A percentile compares a stretch with the other conserved stretches of the same genome.
Conservation (phyloP, 75 land plant genomes). For the Selaginella tamariscina region DNA sequence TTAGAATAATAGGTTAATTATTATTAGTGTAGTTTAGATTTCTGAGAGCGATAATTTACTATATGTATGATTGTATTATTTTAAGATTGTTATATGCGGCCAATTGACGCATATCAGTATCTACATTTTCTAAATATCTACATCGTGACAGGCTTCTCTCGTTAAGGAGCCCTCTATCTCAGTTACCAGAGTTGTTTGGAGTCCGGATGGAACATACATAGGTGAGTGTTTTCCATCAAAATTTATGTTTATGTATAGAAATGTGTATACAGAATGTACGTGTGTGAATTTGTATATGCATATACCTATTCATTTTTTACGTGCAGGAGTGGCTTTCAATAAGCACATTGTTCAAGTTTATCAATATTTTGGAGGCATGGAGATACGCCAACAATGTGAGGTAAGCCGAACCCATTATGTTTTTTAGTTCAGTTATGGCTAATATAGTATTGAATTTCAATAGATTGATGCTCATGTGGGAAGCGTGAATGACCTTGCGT, state of each 20-base stretch:
- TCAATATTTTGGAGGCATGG: constrained; percentile 42
- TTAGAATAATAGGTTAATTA: neutral
- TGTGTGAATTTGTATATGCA: constrained; percentile 1
- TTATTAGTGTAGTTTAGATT: constrained; percentile 2
- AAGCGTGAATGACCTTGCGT: constrained; percentile 7
- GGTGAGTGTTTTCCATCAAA: constrained; percentile 30
- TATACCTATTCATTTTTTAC: neutral
- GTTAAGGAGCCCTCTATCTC: constrained; percentile 50
- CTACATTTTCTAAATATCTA: no score
- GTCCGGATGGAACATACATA: constrained; percentile 62
- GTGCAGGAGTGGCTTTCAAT: constrained; percentile 64
- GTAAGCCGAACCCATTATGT: constrained; percentile 21
- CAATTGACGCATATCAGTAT: no score
- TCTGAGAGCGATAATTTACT: neutral
- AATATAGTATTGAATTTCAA: neutral
- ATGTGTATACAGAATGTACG: constrained; percentile 5
- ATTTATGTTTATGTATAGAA: neutral
- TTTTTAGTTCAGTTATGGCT: neutral
- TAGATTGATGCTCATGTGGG: constrained; percentile 13
- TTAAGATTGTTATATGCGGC: constrained; percentile 2
- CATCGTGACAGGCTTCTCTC: constrained; percentile 38
- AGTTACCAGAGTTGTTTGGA: constrained; percentile 66
- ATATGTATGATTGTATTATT: constrained; percentile 5
- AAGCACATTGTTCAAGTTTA: constrained; percentile 76
- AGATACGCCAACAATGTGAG: constrained; percentile 53